phyloP scores from a whole-genome alignment of 306 rosid species.

The Begonia loranthoides region DNA sequence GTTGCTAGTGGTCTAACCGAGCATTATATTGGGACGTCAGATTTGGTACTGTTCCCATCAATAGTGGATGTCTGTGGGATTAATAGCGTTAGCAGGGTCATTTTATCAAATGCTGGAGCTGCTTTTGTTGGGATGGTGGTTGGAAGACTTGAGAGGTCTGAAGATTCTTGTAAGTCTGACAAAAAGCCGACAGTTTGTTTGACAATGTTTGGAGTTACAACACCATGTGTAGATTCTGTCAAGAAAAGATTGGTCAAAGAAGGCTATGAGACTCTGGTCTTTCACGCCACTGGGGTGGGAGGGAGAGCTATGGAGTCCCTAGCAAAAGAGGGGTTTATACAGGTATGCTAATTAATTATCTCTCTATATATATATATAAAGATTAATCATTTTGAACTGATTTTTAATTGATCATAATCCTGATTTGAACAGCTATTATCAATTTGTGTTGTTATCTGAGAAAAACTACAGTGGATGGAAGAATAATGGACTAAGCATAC shows the following conservation, averaged over 20 bases:
- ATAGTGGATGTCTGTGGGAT: conserved; percentile 74
- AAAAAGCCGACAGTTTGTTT: conserved; percentile 57
- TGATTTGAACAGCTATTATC: too few relatives aligned
- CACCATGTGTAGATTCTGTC: conserved; percentile 60
- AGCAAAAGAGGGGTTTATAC: conserved; percentile 72
- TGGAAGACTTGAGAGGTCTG: conserved; percentile 37
- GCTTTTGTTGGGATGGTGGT: conserved; percentile 87
- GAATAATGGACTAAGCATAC: too few relatives aligned
- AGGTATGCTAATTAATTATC: conserved; percentile 29
- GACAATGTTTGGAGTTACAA: conserved; percentile 93
- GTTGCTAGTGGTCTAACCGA: conserved; percentile 90
- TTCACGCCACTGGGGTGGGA: conserved; percentile 94
- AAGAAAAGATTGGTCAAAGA: conserved; percentile 50
- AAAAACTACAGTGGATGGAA: too few relatives aligned
- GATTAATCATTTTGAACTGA: not conserved
- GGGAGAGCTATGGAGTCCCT: conserved; percentile 94
- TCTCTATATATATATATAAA: not conserved
- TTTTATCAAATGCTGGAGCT: conserved; percentile 61
- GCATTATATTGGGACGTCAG: conserved; percentile 66
- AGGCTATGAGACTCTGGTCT: conserved; percentile 75
- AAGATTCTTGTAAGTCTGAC: conserved; percentile 14
- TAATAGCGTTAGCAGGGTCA: conserved; percentile 63
- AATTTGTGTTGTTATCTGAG: too few relatives aligned
- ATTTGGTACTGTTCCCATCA: conserved; percentile 60
- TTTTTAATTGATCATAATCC: too few relatives aligned